A percentile compares a stretch with the other conserved stretches of the same genome.
phyloP scores from a whole-genome alignment of 257 asterid genomes.

The Solanum arcanum region DNA sequence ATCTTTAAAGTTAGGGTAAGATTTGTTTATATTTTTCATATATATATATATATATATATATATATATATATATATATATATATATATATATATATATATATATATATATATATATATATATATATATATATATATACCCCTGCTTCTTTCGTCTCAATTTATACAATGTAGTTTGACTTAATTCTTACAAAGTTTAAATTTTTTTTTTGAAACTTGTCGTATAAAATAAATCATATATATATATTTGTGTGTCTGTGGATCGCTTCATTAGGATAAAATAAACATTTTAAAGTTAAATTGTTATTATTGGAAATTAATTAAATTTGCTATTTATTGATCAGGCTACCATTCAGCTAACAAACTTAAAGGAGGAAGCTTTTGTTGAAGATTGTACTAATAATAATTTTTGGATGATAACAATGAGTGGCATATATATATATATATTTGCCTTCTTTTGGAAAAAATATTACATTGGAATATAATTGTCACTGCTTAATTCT shows the following conservation, averaged over 20 bases:
- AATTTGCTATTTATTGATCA: neutral
- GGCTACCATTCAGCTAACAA: conserved; percentile 14
- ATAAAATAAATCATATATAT: no score
- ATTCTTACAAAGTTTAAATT: no score
- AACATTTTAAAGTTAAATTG: neutral
- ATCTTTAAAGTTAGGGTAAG: conserved; percentile 29
- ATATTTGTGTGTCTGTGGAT: neutral
- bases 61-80: neutral
- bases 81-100: rapidly evolving
- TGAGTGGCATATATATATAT: neutral
- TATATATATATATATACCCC: neutral
- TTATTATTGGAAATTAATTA: neutral
- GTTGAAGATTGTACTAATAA: neutral
- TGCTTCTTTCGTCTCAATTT: neutral
- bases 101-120: neutral
- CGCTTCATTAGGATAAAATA: neutral
- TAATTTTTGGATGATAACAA: neutral
- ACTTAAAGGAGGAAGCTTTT: neutral
- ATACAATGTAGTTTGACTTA: no score
- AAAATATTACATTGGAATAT: neutral
- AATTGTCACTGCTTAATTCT: neutral
- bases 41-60: neutral
- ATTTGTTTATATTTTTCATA: neutral
- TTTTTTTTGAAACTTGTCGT: no score
- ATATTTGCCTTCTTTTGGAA: neutral